Evolutionary conservation across 2,329 filamentous ascomycete species (phyloP), one percentile per base, ranked within the genome.

Genomic region (Xylariaceae sp.): DNA sequence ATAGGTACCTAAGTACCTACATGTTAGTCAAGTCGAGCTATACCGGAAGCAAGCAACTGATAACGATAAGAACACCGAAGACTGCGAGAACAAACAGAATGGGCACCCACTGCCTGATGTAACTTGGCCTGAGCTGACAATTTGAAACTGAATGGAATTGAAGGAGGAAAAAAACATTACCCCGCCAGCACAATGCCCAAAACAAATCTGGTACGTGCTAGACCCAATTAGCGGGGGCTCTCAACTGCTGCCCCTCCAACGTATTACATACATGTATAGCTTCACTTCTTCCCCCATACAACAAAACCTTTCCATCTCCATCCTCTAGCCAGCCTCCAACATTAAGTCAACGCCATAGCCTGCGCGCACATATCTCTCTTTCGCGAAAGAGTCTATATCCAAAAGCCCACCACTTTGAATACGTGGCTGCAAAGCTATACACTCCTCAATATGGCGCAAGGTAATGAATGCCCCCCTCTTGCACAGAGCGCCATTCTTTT

Each of bases 291-390:
- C 44, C 20, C 16, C 14, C 44, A 20, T 29, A 41, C 40, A 56
- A 40, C 40, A 54, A 29, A 42, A 46, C 61, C 29, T 46, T 46
- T 23, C 58, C 61, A 58, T 58, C 58, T 63, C 56, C 56, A 61
- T 55, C 52, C 51, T 47, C 50, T 50, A 57, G 57, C 61, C 56
- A 58, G 58, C 49, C 61, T 55, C 55, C 43, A 52, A 16, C 32
- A 37, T 37, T 10, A 7, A 3, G 32, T 37, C 32, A 37, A 37
- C 32, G 9, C 32, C 32, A 14, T 7, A 12, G 32, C 32, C 32
- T 43, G 48, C 57, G 47, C 48, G 42, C 48, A 48, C 16, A 43
- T 40, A 10, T 29, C 18, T 51, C 41, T 49, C 54, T 32, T 47
- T 44, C 20, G 57, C 43, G 20, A 58, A 23, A 49, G 45, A 44